Base-by-base conservation (phyloP, 371 early-diverging fungal species). In the Saksenaea vasiformis region DNA sequence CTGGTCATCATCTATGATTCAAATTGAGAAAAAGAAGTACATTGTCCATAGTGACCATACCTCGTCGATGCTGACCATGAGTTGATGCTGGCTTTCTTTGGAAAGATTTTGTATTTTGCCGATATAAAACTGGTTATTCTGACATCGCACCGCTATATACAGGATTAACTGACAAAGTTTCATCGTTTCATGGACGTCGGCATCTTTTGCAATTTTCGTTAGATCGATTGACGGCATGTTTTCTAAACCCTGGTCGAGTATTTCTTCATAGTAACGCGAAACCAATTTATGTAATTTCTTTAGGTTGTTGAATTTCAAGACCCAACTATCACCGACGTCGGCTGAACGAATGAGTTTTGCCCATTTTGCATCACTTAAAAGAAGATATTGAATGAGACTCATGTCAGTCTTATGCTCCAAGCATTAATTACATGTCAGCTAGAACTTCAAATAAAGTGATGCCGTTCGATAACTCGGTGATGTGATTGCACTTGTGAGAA, bases 311-410 rank as follows among this genome's bases (percentile, higher is more conserved):
- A 93, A 89, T 68, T 90, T 92, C 34, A 93, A 76, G 1, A 96
- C 94, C 98, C 97, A 98, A 83, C 95, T 95, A 70, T 91, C 92
- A 47, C 91, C 90, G 27, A 88, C 80, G 54, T 93, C 94, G 13
- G 88, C 82, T 3, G 89, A 83, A 15, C 90, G 85, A 55, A 87
- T 85, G 19, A 84, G 68, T 67, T 92, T 92, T 84, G 96, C 96
- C 94, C 94, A 96, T 58, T 88, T 85, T 15, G 89, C 78, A 70
- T 97, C 96, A 61, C 95, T 93, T 67, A 17, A 54, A 34, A 24
- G 57, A 36, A 15, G 35, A 36, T 47, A 53, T 15, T 22, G n/a
- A 35, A 51, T 37, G 56, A 54, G 41, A 51, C 24, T 26, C 27
- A 8, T 17, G 34, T 26, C 15, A 19, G 22, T 22, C 8, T 22